phyloP scores from a whole-genome alignment of 139 green algal genomes.

The Pleodorina starrii region DNA sequence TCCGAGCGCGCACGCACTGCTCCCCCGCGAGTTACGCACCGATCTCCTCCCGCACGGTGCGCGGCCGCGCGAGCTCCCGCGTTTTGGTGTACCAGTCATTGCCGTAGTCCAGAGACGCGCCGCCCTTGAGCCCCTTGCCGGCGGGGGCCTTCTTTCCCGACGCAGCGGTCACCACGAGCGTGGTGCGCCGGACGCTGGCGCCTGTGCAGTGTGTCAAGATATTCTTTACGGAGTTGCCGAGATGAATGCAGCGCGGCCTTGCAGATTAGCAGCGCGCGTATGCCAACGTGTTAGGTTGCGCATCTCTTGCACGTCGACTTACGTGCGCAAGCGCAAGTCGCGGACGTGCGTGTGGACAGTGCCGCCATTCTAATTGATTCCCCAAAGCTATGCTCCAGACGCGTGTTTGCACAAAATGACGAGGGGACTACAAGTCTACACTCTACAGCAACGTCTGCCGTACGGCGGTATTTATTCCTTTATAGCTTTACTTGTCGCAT shows the following conservation, averaged over 20 bases:
- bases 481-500: no score
- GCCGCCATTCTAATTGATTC: no score
- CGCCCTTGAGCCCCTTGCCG: not conserved
- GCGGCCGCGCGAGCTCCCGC: slow-evolving; percentile 1
- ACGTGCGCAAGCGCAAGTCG: not conserved
- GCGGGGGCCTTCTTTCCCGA: slow-evolving; percentile 7
- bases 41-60: slow-evolving; percentile 56
- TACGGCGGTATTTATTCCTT: no score
- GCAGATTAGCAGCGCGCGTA: not conserved
- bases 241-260: not conserved
- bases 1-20: no score
- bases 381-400: no score
- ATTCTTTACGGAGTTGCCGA: not conserved
- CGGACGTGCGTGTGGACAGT: not conserved
- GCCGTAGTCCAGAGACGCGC: not conserved
- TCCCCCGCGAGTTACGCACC: no score
- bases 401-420: no score
- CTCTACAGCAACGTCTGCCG: no score
- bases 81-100: slow-evolving; percentile 44
- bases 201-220: not conserved
- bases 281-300: no score
- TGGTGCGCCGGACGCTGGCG: not conserved
- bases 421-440: no score
- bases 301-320: not conserved
- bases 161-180: not conserved